Conservation (phyloP, 768 basidiomycete species). For the Phanerochaete sordida region DNA sequence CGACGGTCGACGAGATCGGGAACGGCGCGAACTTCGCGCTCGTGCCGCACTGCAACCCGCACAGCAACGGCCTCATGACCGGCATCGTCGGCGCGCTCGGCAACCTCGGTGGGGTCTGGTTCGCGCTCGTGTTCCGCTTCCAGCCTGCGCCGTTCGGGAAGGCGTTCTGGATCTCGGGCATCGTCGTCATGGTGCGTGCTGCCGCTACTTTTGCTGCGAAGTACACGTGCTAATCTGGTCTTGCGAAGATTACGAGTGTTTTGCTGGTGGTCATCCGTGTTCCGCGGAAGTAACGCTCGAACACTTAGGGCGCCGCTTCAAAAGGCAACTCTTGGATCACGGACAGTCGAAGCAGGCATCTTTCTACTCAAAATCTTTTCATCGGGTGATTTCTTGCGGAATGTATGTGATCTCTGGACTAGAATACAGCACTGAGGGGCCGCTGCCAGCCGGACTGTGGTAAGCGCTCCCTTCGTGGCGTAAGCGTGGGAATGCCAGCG, state of each 20-base stretch:
- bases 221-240: not conserved
- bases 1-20: slow-evolving; percentile 36
- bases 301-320: no score
- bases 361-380: no score
- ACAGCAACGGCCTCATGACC: slow-evolving; percentile 33
- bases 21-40: slow-evolving; percentile 52
- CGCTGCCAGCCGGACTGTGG: no score
- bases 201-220: not conserved
- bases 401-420: no score
- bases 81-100: slow-evolving; percentile 39
- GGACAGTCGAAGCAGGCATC: no score
- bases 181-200: slow-evolving; percentile 32
- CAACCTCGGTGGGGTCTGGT: slow-evolving; percentile 44
- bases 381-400: no score
- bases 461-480: no score
- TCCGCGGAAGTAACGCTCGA: slow-evolving; percentile 2
- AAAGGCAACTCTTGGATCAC: no score
- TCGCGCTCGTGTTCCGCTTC: slow-evolving; percentile 46
- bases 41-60: slow-evolving; percentile 46
- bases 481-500: no score
- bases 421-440: no score
- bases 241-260: slow-evolving; percentile 17
- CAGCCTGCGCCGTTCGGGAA: slow-evolving; percentile 35
- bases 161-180: slow-evolving; percentile 45
- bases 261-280: slow-evolving; percentile 18